These are phyloP conservation scores for Protomyces pachydermus DNA, from an alignment of 1,139 yeast species.

Conservation along the genomic window DNA sequence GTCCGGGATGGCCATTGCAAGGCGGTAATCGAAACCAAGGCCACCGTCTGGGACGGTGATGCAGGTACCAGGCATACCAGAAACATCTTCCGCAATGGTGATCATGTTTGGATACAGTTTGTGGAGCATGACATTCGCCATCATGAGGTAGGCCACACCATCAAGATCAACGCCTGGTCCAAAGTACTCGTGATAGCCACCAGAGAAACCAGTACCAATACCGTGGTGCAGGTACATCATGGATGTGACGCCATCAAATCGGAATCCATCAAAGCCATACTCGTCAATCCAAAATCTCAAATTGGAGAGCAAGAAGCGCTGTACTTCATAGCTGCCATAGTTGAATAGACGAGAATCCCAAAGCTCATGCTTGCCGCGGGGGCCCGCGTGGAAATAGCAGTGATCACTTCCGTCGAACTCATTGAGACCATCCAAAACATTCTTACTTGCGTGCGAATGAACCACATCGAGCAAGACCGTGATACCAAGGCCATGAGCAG, in stretches of 20 bases:
- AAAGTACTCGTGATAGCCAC: constrained; percentile 87
- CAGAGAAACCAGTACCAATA: constrained; percentile 78
- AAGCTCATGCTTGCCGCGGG: constrained; percentile 76
- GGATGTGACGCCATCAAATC: constrained; percentile 94
- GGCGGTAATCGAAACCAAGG: constrained; percentile 84
- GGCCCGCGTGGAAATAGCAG: constrained; percentile 86
- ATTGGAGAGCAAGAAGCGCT: constrained; percentile 81
- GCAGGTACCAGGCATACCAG: constrained; percentile 95
- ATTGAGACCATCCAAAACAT: constrained; percentile 88
- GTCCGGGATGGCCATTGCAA: constrained; percentile 97
- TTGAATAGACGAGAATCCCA: constrained; percentile 96
- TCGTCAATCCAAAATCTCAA: constrained; percentile 77
- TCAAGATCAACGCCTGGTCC: constrained; percentile 79
- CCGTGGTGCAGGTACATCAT: constrained; percentile 94
- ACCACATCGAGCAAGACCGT: constrained; percentile 85
- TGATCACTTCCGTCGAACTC: constrained; percentile 93
- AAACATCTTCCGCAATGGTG: constrained; percentile 92
- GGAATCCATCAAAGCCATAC: constrained; percentile 85
- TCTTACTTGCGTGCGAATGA: constrained; percentile 93
- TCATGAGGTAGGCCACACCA: constrained; percentile 77
- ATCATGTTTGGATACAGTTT: constrained; percentile 55
- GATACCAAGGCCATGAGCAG: constrained; percentile 84
- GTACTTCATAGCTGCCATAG: constrained; percentile 84
- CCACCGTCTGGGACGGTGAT: constrained; percentile 71
- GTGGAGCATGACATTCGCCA: constrained; percentile 72